These are phyloP conservation scores for Phymatotrichopsis omnivora DNA, from an alignment of 2,329 filamentous ascomycete genomes.

Conservation along the genomic window DNA sequence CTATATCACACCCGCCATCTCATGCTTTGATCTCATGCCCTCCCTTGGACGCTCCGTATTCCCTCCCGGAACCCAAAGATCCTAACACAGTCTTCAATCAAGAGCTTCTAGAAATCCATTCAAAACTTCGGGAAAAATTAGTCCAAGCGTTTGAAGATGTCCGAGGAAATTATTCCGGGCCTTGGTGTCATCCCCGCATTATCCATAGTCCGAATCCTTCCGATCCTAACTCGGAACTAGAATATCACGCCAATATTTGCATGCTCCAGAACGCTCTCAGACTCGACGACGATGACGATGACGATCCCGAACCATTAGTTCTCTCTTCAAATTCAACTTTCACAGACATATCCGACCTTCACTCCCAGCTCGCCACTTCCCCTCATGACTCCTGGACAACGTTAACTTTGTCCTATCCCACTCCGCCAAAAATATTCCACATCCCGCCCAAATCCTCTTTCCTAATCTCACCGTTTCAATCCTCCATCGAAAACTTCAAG, in stretches of 20 bases:
- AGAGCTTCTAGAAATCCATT: conserved; percentile 10
- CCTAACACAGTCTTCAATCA: conserved; percentile 5
- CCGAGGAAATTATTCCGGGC: neutral
- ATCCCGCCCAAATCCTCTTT: conserved; percentile 29
- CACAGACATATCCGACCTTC: conserved; percentile 25
- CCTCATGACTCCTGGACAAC: conserved; percentile 7
- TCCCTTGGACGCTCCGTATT: conserved; percentile 11
- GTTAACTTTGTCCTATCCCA: conserved; percentile 11
- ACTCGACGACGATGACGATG: neutral
- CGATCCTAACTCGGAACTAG: conserved; percentile 10
- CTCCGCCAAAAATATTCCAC: conserved; percentile 16
- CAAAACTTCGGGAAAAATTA: conserved; percentile 6
- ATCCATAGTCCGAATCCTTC: neutral
- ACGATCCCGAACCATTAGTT: no score
- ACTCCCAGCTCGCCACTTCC: conserved; percentile 4
- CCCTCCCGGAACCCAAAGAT: conserved; percentile 17
- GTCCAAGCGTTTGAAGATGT: conserved; percentile 14
- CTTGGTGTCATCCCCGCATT: conserved; percentile 2
- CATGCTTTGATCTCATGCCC: conserved; percentile 1
- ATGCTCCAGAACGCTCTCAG: conserved; percentile 6
- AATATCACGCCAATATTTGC: conserved; percentile 11
- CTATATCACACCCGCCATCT: conserved; percentile 16
- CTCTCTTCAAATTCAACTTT: neutral
- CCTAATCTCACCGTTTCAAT: conserved; percentile 26
- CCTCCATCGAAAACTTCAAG: conserved; percentile 13